phyloP scores from a whole-genome alignment of 768 basidiomycete species.

The Amanita jacksonii region DNA sequence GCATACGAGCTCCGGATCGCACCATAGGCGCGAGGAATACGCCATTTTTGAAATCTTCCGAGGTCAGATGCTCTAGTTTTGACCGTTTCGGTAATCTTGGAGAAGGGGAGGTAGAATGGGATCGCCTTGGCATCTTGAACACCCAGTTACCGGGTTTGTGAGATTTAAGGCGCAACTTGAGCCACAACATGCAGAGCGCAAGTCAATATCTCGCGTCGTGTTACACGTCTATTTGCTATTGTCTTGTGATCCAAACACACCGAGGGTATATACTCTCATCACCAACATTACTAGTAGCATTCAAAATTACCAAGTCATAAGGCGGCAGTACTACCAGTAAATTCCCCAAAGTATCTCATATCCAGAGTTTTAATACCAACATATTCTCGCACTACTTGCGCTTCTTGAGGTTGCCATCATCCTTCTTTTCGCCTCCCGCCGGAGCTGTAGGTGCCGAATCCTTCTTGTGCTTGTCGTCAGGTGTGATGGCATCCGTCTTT shows the following conservation, averaged over 20 bases:
- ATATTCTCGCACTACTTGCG: slow-evolving; percentile 29
- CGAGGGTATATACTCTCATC: neutral
- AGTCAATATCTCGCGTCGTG: neutral
- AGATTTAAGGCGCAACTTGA: neutral
- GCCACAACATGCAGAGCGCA: neutral
- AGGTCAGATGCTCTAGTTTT: slow-evolving; percentile 48
- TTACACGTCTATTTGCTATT: slow-evolving; percentile 1
- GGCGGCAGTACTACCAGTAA: neutral
- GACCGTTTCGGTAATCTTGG: slow-evolving; percentile 44
- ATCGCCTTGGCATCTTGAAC: slow-evolving; percentile 41
- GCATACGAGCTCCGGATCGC: slow-evolving; percentile 79
- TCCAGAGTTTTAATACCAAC: neutral
- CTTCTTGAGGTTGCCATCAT: slow-evolving; percentile 63
- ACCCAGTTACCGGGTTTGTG: neutral
- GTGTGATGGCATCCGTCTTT: slow-evolving; percentile 61
- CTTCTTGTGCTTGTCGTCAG: slow-evolving; percentile 58
- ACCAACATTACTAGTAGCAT: slow-evolving; percentile 4
- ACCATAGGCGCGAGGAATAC: slow-evolving; percentile 99
- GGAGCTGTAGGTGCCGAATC: slow-evolving; percentile 60
- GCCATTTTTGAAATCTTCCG: slow-evolving; percentile 78
- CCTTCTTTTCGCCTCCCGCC: slow-evolving; percentile 67
- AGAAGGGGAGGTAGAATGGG: slow-evolving; percentile 37
- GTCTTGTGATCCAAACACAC: neutral
- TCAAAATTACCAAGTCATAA: neutral
- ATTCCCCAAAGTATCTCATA: neutral